Evolutionary conservation across 352 stramenopile species (phyloP).

Genomic region (Globisporangium middletonii): DNA sequence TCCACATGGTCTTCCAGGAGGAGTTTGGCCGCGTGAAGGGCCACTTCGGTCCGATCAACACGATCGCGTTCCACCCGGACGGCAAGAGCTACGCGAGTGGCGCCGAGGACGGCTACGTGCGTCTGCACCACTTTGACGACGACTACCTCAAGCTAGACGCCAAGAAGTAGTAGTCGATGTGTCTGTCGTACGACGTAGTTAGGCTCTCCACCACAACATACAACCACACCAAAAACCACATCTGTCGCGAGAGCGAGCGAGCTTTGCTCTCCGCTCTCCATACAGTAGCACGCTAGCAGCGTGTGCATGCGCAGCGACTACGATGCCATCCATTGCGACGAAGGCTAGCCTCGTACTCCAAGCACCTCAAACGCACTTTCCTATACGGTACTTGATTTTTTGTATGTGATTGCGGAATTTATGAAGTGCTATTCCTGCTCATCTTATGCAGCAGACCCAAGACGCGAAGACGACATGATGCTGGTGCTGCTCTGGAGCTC

Average conservation of each 20-base stretch:
- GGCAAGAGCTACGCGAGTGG: conserved; percentile 98
- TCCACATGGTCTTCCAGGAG: conserved; percentile 98
- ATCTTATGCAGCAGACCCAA: background rate
- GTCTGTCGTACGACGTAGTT: conserved; percentile 3
- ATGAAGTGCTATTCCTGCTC: background rate
- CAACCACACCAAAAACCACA: too few species aligned
- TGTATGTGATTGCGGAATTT: too few species aligned
- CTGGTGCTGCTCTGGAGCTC: background rate
- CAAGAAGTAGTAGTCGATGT: conserved; percentile 20
- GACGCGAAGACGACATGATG: background rate
- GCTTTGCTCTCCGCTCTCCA: too few species aligned
- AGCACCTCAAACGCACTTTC: too few species aligned
- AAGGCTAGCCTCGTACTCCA: too few species aligned
- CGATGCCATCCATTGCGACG: too few species aligned
- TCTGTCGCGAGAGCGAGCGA: too few species aligned
- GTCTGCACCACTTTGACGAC: conserved; percentile 97
- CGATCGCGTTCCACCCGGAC: conserved; percentile 97
- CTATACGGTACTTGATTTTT: too few species aligned
- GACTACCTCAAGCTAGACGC: conserved; percentile 91
- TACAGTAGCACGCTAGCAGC: too few species aligned
- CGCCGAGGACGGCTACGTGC: conserved; percentile 98
- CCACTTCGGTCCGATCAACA: conserved; percentile 99
- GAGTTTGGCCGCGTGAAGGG: conserved; percentile 98
- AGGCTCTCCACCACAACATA: background rate
- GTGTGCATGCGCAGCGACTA: too few species aligned